Evolutionary conservation across 306 rosid genomes (phyloP).

Genomic region (Psophocarpus tetragonolobus): DNA sequence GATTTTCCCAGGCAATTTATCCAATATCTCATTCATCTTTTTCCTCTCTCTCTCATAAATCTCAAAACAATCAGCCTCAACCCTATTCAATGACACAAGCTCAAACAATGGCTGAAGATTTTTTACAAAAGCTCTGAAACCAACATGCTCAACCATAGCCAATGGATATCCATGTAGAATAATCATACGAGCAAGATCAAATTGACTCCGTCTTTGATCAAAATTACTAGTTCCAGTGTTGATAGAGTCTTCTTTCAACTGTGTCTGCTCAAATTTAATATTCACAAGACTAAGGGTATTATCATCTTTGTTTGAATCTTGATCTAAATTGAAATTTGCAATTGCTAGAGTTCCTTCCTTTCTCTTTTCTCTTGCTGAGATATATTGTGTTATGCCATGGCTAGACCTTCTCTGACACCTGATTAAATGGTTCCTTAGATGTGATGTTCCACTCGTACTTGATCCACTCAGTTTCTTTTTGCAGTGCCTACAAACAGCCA

Average conservation of each 20-base stretch:
- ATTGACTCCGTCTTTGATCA: slow-evolving; percentile 86
- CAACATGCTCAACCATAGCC: slow-evolving; percentile 93
- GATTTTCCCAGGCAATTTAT: slow-evolving; percentile 93
- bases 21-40: slow-evolving; percentile 83
- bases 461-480: slow-evolving; percentile 98
- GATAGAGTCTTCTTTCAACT: slow-evolving; percentile 65
- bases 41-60: slow-evolving; percentile 84
- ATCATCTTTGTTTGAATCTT: slow-evolving; percentile 77
- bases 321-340: slow-evolving; percentile 64
- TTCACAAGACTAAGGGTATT: slow-evolving; percentile 71
- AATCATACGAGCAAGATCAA: slow-evolving; percentile 98
- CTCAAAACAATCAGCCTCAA: slow-evolving; percentile 94
- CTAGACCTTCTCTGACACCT: slow-evolving; percentile 89
- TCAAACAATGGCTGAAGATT: slow-evolving; percentile 95
- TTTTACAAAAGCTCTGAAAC: slow-evolving; percentile 88
- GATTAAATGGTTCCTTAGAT: slow-evolving; percentile 91
- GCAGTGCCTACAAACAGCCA: slow-evolving; percentile 97
- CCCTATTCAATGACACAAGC: slow-evolving; percentile 67
- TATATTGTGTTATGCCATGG: slow-evolving; percentile 66
- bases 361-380: slow-evolving; percentile 79
- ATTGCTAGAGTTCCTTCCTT: slow-evolving; percentile 74
- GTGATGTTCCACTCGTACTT: slow-evolving; percentile 98
- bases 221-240: slow-evolving; percentile 59
- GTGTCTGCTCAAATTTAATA: slow-evolving; percentile 88
- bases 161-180: slow-evolving; percentile 95